Evolutionary conservation across 176 grass and related monocot species (phyloP).

Genomic region (Triticum dicoccoides): DNA sequence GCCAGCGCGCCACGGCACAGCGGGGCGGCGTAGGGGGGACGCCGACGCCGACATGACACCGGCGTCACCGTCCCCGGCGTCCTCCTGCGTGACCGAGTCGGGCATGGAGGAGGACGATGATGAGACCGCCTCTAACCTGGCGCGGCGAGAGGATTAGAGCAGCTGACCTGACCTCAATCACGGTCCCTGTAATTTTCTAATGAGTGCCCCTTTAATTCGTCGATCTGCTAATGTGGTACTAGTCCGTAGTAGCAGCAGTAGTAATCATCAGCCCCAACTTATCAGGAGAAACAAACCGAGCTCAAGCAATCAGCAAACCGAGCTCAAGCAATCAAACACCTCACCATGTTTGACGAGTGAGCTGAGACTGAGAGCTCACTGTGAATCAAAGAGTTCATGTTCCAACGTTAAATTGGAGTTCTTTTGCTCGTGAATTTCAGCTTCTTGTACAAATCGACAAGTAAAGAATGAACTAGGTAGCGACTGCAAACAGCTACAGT

Average conservation of each 20-base stretch:
- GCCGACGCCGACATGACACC: background rate
- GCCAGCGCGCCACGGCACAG: background rate
- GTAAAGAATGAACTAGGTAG: background rate
- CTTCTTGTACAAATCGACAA: background rate
- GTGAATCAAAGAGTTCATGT: background rate
- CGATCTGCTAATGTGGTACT: constrained; percentile 8
- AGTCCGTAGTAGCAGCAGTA: background rate
- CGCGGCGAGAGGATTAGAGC: constrained; percentile 2
- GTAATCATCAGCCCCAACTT: background rate
- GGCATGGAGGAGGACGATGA: background rate
- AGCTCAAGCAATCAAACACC: background rate
- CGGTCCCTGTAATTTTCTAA: constrained; percentile 31
- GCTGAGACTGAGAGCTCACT: background rate
- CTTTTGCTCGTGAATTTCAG: background rate
- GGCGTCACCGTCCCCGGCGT: constrained; percentile 17
- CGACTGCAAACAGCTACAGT: background rate
- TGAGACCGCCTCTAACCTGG: constrained; percentile 1
- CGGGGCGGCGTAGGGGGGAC: background rate
- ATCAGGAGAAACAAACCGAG: constrained; percentile 6
- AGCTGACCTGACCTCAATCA: constrained; percentile 18
- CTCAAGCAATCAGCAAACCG: background rate
- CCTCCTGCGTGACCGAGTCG: constrained; percentile 52
- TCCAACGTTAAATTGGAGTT: background rate
- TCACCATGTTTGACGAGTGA: background rate
- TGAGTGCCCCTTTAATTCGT: background rate